Evolutionary conservation across 805 yeast genomes (phyloP), one percentile per base, ranked within the genome.

Genomic region (Blastobotrys peoriensis): DNA sequence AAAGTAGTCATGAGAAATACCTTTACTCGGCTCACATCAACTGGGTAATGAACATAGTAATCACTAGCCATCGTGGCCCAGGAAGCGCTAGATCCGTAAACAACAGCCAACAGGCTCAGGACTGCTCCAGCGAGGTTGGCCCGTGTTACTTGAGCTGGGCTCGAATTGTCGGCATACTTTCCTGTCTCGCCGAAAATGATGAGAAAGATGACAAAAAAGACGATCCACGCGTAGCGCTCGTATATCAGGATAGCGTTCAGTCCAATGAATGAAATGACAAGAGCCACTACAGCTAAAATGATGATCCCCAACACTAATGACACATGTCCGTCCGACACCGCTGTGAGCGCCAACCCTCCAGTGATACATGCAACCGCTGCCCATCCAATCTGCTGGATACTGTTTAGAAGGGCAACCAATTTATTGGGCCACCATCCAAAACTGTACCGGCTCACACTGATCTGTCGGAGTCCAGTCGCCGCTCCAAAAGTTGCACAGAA

Each of bases 31-130:
- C 47, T 41, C 9, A 41, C 35, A 18, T 40, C 19, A 15, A 19
- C 35, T 6, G 45, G 45, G 20, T 41, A 41, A 35, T 41, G 47
- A 9, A 41, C 47, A 23, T 41, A 41, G 19, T 40, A 40, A 43
- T 40, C 43, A 20, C 43, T 40, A n/a, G 45, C 13, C 43, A 40
- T 40, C 5, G 43, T 40, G 16, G 17, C 5, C 43, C 43, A 40
- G 13, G 43, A 40, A 16, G 43, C 43, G 17, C 43, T 40, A 9
- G 43, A 40, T 5, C 43, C 43, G 25, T 40, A 40, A 9, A 40
- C 43, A 16, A 40, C 16, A 5, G 43, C 43, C 44, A 40, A 43
- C 44, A 40, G 20, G 20, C 44, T 40, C 8, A 40, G 43, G 17
- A 40, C 43, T 6, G 43, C 6, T 6, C 20, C 43, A 13, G 43